Conservation (phyloP, 345 rosid species). For the Tarenaya hassleriana region DNA sequence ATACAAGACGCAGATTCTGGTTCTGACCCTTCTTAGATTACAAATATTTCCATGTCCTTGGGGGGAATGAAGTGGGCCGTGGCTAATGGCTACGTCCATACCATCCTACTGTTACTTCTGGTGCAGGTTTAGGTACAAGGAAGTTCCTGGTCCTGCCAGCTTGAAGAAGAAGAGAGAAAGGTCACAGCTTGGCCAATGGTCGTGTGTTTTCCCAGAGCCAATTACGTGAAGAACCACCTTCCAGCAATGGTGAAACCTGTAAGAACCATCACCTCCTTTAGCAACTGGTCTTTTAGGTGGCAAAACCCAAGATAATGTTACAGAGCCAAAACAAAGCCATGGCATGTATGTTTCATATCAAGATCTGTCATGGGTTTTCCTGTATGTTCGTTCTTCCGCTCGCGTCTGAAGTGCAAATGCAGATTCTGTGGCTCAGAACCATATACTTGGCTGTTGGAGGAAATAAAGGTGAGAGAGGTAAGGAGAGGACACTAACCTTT, state of each 20-base stretch:
- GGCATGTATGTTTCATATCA: too few relatives aligned
- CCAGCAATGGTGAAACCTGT: conserved; percentile 84
- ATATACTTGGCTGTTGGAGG: conserved; percentile 3
- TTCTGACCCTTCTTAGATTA: background rate
- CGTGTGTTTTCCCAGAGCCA: conserved; percentile 92
- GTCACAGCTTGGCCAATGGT: conserved; percentile 43
- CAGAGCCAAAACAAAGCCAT: background rate
- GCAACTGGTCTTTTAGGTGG: too few relatives aligned
- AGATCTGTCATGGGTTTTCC: background rate
- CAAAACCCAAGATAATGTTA: too few relatives aligned
- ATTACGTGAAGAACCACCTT: conserved; percentile 60
- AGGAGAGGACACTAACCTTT: conserved; percentile 44
- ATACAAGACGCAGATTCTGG: conserved; percentile 3
- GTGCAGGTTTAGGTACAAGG: too few relatives aligned
- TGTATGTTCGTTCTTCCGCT: conserved; percentile 3
- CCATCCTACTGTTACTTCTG: too few relatives aligned
- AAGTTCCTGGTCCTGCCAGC: background rate
- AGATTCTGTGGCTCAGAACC: conserved; percentile 5
- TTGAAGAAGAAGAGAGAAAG: conserved; percentile 3
- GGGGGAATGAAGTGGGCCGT: background rate
- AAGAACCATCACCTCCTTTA: conserved; percentile 16
- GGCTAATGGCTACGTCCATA: conserved; percentile 18
- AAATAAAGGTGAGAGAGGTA: background rate
- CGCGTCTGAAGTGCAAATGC: conserved; percentile 10
- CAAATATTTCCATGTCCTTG: background rate